Percentiles rank a stretch among this genome's conserved stretches.
phyloP scores from a whole-genome alignment of 805 yeast species.

The Starmerella apicola region DNA sequence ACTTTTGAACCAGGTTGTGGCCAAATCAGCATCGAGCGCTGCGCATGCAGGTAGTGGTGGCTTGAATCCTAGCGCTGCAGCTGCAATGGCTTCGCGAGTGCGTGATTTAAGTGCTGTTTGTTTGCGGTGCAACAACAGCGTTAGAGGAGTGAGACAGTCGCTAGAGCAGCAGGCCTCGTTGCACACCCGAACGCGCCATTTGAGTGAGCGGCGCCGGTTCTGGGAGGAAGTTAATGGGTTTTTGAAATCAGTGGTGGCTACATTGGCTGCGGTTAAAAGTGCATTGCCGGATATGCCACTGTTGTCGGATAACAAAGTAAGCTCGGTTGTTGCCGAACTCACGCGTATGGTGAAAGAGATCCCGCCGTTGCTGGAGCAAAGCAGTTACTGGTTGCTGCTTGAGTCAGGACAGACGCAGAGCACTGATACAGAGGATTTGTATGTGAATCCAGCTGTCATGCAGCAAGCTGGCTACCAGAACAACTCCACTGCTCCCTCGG shows the following conservation, averaged over 20 bases:
- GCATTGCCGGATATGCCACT: conserved; percentile 73
- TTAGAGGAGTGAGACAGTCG: conserved; percentile 48
- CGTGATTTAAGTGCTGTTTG: conserved; percentile 70
- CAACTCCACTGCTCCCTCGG: neutral
- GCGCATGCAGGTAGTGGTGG: conserved; percentile 4
- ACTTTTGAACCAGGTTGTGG: conserved; percentile 19
- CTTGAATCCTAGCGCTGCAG: conserved; percentile 30
- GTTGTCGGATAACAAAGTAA: conserved; percentile 56
- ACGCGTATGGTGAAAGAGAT: conserved; percentile 87
- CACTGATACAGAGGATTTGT: conserved; percentile 8
- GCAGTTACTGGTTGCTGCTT: conserved; percentile 34
- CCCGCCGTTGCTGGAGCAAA: conserved; percentile 67
- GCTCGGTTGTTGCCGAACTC: conserved; percentile 56
- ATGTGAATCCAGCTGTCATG: neutral
- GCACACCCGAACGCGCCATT: conserved; percentile 18
- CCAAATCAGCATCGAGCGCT: conserved; percentile 20
- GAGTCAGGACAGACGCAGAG: conserved; percentile 21
- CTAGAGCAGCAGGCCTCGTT: conserved; percentile 41
- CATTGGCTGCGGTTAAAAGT: conserved; percentile 69
- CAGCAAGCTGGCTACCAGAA: neutral
- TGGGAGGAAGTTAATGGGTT: conserved; percentile 81
- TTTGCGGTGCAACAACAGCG: conserved; percentile 68
- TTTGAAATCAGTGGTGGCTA: conserved; percentile 68
- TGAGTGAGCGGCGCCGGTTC: conserved; percentile 46
- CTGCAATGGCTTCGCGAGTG: conserved; percentile 45